A percentile compares a stretch with the other conserved stretches of the same genome.
Conservation (phyloP, 129 eudicot species). For the Rutidosis leptorrhynchoides region DNA sequence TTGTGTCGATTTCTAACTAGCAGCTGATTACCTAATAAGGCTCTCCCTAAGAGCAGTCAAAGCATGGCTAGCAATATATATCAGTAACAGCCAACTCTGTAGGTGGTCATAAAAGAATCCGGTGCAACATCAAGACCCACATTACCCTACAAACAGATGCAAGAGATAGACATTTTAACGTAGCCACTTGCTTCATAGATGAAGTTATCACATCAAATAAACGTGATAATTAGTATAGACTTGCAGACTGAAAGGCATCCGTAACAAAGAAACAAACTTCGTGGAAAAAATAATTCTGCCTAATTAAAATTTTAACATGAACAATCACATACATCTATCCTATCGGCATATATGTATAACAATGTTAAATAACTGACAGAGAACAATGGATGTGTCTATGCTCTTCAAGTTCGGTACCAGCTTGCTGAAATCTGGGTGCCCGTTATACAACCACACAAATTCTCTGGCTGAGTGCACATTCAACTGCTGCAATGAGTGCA, state of each 20-base stretch:
- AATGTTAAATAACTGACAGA: constrained; percentile 70
- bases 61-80: constrained; percentile 78
- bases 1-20: not conserved
- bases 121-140: constrained; percentile 96
- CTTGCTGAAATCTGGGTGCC: constrained; percentile 82
- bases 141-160: constrained; percentile 59
- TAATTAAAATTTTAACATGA: not conserved
- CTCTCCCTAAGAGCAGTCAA: constrained; percentile 64
- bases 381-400: constrained; percentile 91
- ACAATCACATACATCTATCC: not conserved
- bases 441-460: constrained; percentile 99
- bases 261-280: no score
- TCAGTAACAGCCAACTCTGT: constrained; percentile 75
- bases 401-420: constrained; percentile 65
- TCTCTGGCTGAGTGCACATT: constrained; percentile 85
- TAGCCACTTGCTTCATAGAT: no score
- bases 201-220: no score
- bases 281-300: not conserved
- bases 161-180: not conserved
- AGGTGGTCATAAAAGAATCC: constrained; percentile 76
- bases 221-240: not conserved
- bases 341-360: not conserved
- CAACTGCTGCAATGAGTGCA: constrained; percentile 47
- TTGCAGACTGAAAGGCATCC: not conserved
- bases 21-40: constrained; percentile 57